phyloP scores from a whole-genome alignment of 2,329 filamentous ascomycete genomes.

The Botrytis byssoidea region DNA sequence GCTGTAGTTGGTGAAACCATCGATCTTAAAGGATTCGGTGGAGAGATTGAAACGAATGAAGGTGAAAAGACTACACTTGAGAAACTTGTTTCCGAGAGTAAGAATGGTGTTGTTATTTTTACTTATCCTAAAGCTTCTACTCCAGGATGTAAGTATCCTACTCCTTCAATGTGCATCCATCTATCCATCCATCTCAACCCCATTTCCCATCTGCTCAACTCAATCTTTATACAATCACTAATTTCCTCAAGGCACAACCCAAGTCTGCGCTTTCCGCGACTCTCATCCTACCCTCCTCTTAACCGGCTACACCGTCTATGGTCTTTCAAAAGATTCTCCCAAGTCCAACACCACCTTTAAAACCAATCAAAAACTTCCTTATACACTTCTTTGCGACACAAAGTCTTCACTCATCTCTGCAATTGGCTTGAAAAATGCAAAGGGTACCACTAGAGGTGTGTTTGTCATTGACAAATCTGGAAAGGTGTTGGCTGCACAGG shows the following conservation, averaged over 20 bases:
- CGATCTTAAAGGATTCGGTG: slow-evolving; percentile 59
- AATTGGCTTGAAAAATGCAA: slow-evolving; percentile 85
- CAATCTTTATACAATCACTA: neutral
- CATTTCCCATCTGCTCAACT: neutral
- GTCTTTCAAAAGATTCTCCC: slow-evolving; percentile 81
- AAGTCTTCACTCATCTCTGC: slow-evolving; percentile 71
- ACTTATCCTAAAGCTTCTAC: slow-evolving; percentile 96
- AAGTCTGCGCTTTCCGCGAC: slow-evolving; percentile 93
- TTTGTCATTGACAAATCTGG: slow-evolving; percentile 82
- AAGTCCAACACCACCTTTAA: slow-evolving; percentile 94
- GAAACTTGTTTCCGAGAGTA: slow-evolving; percentile 77
- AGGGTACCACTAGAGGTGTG: slow-evolving; percentile 80
- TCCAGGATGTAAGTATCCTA: slow-evolving; percentile 72
- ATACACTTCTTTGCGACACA: slow-evolving; percentile 83
- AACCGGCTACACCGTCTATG: slow-evolving; percentile 82
- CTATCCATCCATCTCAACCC: neutral
- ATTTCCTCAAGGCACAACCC: slow-evolving; percentile 73
- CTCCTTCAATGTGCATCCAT: neutral
- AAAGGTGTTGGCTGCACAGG: slow-evolving; percentile 72
- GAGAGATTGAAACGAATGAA: slow-evolving; percentile 81
- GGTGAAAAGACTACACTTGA: slow-evolving; percentile 77
- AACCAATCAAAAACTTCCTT: slow-evolving; percentile 85
- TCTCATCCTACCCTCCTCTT: slow-evolving; percentile 71
- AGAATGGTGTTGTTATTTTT: slow-evolving; percentile 84
- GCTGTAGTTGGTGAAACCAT: slow-evolving; percentile 56